These are phyloP conservation scores for Rhamnella rubrinervis DNA, from an alignment of 331 rosid genomes.

Conservation along the genomic window DNA sequence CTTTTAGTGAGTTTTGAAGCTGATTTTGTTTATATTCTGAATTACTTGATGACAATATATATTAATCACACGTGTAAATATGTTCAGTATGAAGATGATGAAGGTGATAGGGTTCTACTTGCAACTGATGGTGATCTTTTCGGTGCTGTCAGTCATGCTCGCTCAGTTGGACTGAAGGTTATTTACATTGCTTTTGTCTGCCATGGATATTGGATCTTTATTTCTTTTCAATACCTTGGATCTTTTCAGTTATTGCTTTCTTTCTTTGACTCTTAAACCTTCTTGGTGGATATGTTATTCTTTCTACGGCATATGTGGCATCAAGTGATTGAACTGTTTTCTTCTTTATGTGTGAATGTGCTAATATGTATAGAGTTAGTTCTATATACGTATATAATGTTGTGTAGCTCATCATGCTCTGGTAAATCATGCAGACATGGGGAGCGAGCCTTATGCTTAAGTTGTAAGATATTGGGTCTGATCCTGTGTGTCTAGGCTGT, in stretches of 20 bases:
- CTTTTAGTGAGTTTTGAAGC: constrained; percentile 55
- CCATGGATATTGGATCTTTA: not conserved
- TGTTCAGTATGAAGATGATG: constrained; percentile 86
- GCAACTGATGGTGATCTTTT: constrained; percentile 66
- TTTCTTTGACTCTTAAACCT: not conserved
- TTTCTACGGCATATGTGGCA: not conserved
- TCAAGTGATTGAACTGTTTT: too few species aligned
- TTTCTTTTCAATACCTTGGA: not conserved
- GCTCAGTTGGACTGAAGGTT: constrained; percentile 74
- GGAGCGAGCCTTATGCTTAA: too few species aligned
- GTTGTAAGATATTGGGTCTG: too few species aligned
- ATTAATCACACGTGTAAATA: not conserved
- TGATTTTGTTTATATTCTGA: not conserved
- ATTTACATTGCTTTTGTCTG: not conserved
- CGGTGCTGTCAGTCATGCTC: constrained; percentile 73
- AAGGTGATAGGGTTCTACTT: constrained; percentile 85
- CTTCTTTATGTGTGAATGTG: too few species aligned
- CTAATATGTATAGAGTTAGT: too few species aligned
- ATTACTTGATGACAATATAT: not conserved
- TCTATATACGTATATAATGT: too few species aligned
- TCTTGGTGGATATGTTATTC: not conserved
- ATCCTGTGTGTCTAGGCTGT: too few species aligned
- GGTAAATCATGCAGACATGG: too few species aligned
- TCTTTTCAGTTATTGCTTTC: not conserved
- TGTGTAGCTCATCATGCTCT: too few species aligned